Conservation (phyloP, 176 grass and related monocot genomes). For the Dactylis glomerata region DNA sequence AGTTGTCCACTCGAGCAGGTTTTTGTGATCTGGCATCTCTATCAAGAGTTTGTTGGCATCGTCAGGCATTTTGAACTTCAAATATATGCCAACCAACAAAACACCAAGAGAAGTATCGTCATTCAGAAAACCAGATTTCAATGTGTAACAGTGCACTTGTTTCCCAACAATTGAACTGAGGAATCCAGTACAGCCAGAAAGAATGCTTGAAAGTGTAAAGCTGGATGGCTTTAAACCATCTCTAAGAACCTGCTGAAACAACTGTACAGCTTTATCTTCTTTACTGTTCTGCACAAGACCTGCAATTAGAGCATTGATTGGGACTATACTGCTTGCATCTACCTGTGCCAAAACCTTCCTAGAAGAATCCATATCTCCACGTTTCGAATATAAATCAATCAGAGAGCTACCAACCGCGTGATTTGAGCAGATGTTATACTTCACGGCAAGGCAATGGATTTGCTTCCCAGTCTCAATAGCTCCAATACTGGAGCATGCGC, state of each 20-base stretch:
- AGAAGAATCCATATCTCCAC: conserved; percentile 48
- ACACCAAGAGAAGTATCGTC: conserved; percentile 46
- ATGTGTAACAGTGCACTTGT: conserved; percentile 49
- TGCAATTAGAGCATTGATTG: conserved; percentile 58
- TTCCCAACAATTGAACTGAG: conserved; percentile 40
- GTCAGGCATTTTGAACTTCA: conserved; percentile 58
- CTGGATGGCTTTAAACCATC: conserved; percentile 50
- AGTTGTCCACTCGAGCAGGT: conserved; percentile 54
- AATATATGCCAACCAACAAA: conserved; percentile 53
- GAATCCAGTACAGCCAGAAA: conserved; percentile 47
- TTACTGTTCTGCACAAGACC: conserved; percentile 59
- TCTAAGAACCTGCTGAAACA: conserved; percentile 45
- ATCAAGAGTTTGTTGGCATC: conserved; percentile 51
- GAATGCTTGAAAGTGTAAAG: conserved; percentile 59
- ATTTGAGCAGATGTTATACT: conserved; percentile 50
- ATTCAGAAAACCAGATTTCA: conserved; percentile 58
- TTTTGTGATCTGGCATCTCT: conserved; percentile 52
- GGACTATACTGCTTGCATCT: conserved; percentile 46
- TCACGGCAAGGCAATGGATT: conserved; percentile 49
- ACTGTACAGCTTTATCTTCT: conserved; percentile 44
- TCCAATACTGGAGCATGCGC: conserved; percentile 48
- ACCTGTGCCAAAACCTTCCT: conserved; percentile 53
- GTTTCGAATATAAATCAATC: conserved; percentile 67
- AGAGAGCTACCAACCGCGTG: conserved; percentile 53
- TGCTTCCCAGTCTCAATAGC: conserved; percentile 64